Percentiles rank a stretch among this genome's conserved stretches.
Conservation (phyloP, 2,329 filamentous ascomycete genomes). For the Xylariaceae sp. region DNA sequence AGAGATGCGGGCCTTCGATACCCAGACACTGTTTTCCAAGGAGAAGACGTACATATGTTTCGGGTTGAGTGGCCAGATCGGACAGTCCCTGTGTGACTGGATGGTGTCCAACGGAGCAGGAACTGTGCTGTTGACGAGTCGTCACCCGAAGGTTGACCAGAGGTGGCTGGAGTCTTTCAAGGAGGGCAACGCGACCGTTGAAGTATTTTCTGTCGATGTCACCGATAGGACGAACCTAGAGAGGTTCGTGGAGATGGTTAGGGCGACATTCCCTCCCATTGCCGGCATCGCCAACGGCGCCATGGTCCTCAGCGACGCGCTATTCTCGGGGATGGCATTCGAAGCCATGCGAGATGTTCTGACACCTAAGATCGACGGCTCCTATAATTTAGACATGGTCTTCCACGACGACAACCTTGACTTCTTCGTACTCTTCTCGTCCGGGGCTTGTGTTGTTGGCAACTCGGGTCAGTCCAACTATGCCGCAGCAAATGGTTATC, state of each 20-base stretch:
- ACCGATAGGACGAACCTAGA: constrained; percentile 8
- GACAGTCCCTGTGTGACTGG: constrained; percentile 22
- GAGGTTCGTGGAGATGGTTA: constrained; percentile 8
- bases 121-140: constrained; percentile 23
- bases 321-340: constrained; percentile 15
- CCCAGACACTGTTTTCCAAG: background rate
- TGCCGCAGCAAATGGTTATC: constrained; percentile 1
- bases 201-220: constrained; percentile 11
- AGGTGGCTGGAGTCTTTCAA: constrained; percentile 13
- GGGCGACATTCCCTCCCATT: constrained; percentile 20
- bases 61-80: constrained; percentile 21
- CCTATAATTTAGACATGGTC: constrained; percentile 19
- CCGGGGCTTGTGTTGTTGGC: constrained; percentile 8
- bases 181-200: constrained; percentile 6
- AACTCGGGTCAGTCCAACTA: constrained; percentile 7
- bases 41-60: constrained; percentile 24
- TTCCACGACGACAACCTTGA: constrained; percentile 24
- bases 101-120: constrained; percentile 25
- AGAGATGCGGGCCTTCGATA: too few relatives aligned
- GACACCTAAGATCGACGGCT: constrained; percentile 27
- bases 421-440: constrained; percentile 29
- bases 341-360: constrained; percentile 15
- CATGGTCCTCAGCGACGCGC: constrained; percentile 27
- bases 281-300: constrained; percentile 30
- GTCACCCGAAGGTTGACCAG: constrained; percentile 21